These are phyloP conservation scores for Tricladium varicosporioides DNA, from an alignment of 2,329 filamentous ascomycete genomes.

Conservation along the genomic window DNA sequence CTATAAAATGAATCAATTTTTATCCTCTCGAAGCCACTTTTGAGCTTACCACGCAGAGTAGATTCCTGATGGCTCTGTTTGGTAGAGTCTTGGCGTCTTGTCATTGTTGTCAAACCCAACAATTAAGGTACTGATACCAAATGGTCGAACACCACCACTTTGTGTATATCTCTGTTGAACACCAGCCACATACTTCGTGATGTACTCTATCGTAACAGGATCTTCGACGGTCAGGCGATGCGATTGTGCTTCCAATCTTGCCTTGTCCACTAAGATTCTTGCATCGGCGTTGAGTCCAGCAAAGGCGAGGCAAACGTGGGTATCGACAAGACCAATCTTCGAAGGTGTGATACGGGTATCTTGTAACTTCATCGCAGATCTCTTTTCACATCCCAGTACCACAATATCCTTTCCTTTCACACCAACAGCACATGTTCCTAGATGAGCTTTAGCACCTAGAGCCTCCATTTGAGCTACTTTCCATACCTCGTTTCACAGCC, in stretches of 20 bases:
- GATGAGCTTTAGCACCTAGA: constrained; percentile 20
- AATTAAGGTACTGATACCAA: constrained; percentile 96
- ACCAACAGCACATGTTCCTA: constrained; percentile 95
- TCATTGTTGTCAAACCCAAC: constrained; percentile 97
- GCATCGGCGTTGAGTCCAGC: constrained; percentile 97
- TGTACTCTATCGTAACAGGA: constrained; percentile 97
- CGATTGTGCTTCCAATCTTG: constrained; percentile 93
- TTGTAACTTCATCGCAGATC: constrained; percentile 98
- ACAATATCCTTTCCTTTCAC: constrained; percentile 95
- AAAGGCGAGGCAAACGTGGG: constrained; percentile 94
- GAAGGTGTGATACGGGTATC: constrained; percentile 98
- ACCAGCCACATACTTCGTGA: constrained; percentile 96
- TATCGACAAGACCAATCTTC: constrained; percentile 95
- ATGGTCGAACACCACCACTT: constrained; percentile 96
- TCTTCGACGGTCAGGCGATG: constrained; percentile 97
- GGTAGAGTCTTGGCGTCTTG: constrained; percentile 85
- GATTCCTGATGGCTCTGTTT: constrained; percentile 98
- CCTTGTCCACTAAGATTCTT: constrained; percentile 97
- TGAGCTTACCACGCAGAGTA: constrained; percentile 89
- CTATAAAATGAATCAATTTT: constrained; percentile 47
- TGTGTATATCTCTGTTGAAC: constrained; percentile 99
- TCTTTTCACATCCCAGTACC: constrained; percentile 96
- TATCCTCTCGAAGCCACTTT: constrained; percentile 25
- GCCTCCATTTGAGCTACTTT: neutral
- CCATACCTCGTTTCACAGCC: constrained; percentile 91